Evolutionary conservation across 225 moss, liverwort and hornwort species (phyloP).

Genomic region (Marchantia paleacea): DNA sequence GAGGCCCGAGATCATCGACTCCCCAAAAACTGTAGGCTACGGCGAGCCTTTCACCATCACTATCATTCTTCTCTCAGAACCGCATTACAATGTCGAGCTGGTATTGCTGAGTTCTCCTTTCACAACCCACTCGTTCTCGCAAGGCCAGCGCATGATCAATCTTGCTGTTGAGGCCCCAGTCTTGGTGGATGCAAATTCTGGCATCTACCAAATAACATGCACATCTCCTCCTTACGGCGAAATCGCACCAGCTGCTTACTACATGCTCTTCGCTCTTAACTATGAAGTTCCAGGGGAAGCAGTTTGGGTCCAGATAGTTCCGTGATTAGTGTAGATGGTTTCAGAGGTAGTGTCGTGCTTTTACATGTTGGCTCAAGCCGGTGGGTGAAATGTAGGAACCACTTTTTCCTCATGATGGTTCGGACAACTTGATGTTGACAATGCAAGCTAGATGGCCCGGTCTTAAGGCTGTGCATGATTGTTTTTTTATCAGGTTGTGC

Average conservation of each 20-base stretch:
- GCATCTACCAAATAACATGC: slow-evolving; percentile 26
- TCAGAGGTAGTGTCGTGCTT: not conserved
- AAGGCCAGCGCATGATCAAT: slow-evolving; percentile 69
- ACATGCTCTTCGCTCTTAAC: slow-evolving; percentile 78
- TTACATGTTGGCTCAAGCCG: too few relatives aligned
- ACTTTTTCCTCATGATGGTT: too few relatives aligned
- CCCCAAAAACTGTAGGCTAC: slow-evolving; percentile 47
- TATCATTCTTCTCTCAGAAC: slow-evolving; percentile 12
- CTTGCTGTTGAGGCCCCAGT: slow-evolving; percentile 17
- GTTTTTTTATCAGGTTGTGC: too few relatives aligned
- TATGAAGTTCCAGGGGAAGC: slow-evolving; percentile 59
- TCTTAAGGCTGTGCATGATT: too few relatives aligned
- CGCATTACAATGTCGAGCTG: slow-evolving; percentile 31
- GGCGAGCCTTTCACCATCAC: slow-evolving; percentile 45
- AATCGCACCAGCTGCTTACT: slow-evolving; percentile 66
- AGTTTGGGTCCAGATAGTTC: slow-evolving; percentile 51
- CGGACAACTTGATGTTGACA: too few relatives aligned
- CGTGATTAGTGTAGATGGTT: not conserved
- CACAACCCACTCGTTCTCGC: slow-evolving; percentile 69
- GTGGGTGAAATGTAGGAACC: too few relatives aligned
- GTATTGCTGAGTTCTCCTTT: slow-evolving; percentile 67
- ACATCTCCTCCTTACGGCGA: slow-evolving; percentile 48
- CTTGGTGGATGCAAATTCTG: slow-evolving; percentile 27
- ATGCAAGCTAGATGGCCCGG: too few relatives aligned
- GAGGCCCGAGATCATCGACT: slow-evolving; percentile 41